phyloP scores from a whole-genome alignment of 148 eudicot species.

The Bassia scoparia region DNA sequence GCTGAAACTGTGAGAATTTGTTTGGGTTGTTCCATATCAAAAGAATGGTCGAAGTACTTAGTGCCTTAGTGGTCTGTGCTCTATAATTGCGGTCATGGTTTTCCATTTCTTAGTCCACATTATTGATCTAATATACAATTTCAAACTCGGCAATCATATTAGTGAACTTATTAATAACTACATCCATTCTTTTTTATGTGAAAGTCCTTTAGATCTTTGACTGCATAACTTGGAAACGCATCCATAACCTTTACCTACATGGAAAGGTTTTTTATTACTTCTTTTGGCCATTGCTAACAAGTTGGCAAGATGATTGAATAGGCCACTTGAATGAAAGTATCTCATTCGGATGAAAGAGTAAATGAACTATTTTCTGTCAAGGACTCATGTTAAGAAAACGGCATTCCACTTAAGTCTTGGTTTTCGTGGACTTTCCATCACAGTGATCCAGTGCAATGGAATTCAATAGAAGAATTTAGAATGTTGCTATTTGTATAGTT shows the following conservation, averaged over 20 bases:
- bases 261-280: background rate
- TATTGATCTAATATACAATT: no score
- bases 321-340: background rate
- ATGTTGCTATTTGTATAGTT: background rate
- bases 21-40: background rate
- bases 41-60: background rate
- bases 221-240: no score
- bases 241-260: background rate
- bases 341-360: background rate
- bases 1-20: background rate
- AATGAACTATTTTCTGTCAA: no score
- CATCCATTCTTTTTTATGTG: no score
- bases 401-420: background rate
- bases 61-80: no score
- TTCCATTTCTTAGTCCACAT: no score
- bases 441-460: background rate
- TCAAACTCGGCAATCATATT: no score
- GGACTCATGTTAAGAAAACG: background rate
- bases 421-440: background rate
- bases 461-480: background rate
- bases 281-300: background rate
- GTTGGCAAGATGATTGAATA: background rate
- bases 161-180: no score
- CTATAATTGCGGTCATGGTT: no score
- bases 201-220: no score